phyloP scores from a whole-genome alignment of 1,139 yeast genomes.

The Pichia sp. region DNA sequence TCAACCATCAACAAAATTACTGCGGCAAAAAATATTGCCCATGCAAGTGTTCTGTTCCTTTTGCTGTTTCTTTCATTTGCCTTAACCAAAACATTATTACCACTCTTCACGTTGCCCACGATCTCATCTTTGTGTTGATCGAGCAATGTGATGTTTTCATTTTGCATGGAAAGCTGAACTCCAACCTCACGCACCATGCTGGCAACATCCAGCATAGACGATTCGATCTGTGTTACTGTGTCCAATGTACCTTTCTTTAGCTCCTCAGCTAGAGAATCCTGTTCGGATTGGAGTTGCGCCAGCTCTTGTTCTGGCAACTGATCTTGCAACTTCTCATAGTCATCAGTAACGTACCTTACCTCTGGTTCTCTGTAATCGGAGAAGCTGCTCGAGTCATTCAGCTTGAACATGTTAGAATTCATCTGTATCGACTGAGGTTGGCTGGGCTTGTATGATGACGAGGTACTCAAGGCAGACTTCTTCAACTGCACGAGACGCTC shows the following conservation, averaged over 20 bases:
- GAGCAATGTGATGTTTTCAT: conserved; percentile 63
- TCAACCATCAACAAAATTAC: conserved; percentile 61
- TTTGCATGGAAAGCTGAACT: conserved; percentile 70
- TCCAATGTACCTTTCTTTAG: conserved; percentile 63
- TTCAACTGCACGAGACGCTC: conserved; percentile 27
- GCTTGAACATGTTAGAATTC: neutral
- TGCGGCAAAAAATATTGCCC: conserved; percentile 57
- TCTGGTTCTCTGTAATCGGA: neutral
- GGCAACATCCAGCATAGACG: conserved; percentile 74
- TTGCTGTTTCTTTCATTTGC: conserved; percentile 70
- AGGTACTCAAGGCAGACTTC: conserved; percentile 27
- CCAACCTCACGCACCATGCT: conserved; percentile 74
- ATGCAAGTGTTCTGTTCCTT: conserved; percentile 54
- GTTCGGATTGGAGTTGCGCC: conserved; percentile 68
- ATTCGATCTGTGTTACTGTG: conserved; percentile 66
- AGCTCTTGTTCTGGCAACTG: conserved; percentile 44
- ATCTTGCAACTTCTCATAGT: conserved; percentile 18
- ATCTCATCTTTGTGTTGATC: conserved; percentile 70
- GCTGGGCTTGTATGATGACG: conserved; percentile 1
- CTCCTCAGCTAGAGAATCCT: conserved; percentile 59
- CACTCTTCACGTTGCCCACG: conserved; percentile 62
- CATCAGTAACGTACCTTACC: conserved; percentile 15
- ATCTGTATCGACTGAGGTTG: neutral
- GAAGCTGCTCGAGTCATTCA: neutral
- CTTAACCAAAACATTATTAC: conserved; percentile 66